Conservation (phyloP, 2,329 filamentous ascomycete species). For the Hypoxylon sp. region DNA sequence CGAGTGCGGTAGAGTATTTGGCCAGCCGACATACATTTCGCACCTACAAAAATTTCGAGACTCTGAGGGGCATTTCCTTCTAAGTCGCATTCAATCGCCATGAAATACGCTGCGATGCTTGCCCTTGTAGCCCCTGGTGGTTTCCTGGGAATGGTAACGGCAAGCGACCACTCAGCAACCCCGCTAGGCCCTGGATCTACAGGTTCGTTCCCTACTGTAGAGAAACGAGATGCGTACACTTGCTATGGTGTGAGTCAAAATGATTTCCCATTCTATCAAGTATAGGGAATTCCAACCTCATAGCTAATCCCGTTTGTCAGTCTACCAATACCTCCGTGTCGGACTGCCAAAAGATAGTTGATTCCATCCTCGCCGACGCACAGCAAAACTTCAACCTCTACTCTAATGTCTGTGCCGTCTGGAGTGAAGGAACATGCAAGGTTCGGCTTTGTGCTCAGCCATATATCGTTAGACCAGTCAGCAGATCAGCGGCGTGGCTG, state of each 20-base stretch:
- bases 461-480: conserved; percentile 47
- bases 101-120: conserved; percentile 31
- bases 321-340: conserved; percentile 45
- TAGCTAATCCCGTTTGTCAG: conserved; percentile 27
- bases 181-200: background rate
- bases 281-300: background rate
- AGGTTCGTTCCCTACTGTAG: conserved; percentile 20
- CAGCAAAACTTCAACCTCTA: conserved; percentile 47
- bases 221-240: conserved; percentile 52
- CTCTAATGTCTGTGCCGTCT: conserved; percentile 50
- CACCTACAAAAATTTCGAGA: background rate
- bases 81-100: conserved; percentile 14
- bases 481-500: conserved; percentile 51
- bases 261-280: background rate
- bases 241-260: conserved; percentile 50
- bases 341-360: conserved; percentile 49
- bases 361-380: conserved; percentile 40
- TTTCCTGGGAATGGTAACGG: conserved; percentile 12
- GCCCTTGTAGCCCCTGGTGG: conserved; percentile 23
- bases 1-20: background rate
- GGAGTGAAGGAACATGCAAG: conserved; percentile 48
- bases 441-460: conserved; percentile 52
- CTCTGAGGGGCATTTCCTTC: background rate
- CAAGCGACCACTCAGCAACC: background rate
- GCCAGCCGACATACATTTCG: background rate